Conservation (phyloP, 169 alveolate genomes). For the Cystoisospora suis region DNA sequence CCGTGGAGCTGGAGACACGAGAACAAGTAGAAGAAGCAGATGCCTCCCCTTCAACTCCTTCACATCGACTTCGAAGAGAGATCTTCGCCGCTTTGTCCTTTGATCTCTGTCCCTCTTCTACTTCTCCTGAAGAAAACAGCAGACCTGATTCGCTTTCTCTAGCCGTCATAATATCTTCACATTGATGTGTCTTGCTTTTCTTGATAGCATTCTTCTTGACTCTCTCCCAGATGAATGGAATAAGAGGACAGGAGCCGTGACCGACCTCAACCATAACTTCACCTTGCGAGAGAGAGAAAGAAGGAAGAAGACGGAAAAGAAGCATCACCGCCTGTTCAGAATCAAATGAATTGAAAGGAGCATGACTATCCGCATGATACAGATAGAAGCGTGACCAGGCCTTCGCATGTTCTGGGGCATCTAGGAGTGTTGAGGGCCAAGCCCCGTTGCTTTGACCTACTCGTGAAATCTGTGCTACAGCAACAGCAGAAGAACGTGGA, state of each 20-base stretch:
- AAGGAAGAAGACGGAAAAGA: slow-evolving; percentile 2
- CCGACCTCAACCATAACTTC: slow-evolving; percentile 25
- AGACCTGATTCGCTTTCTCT: background rate
- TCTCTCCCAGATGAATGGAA: background rate
- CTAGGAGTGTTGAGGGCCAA: slow-evolving; percentile 5
- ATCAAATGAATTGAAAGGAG: slow-evolving; percentile 23
- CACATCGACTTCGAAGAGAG: no score
- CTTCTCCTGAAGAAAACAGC: background rate
- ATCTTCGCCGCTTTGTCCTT: background rate
- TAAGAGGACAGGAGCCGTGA: slow-evolving; percentile 17
- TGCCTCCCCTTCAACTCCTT: no score
- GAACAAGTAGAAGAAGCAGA: no score
- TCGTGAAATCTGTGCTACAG: background rate
- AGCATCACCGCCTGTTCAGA: background rate
- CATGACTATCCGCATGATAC: slow-evolving; percentile 17
- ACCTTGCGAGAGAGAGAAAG: background rate
- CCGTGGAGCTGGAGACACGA: no score
- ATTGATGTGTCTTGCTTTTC: background rate
- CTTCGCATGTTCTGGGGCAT: slow-evolving; percentile 25
- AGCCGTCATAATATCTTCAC: background rate
- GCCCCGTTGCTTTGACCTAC: background rate
- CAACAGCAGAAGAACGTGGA: background rate
- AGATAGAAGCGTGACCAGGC: slow-evolving; percentile 20
- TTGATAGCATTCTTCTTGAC: background rate
- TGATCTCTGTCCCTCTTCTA: background rate